A percentile compares a stretch with the other conserved stretches of the same genome.
These are phyloP conservation scores for Parascedosporium putredinis DNA, from an alignment of 2,329 filamentous ascomycete species.

Conservation along the genomic window DNA sequence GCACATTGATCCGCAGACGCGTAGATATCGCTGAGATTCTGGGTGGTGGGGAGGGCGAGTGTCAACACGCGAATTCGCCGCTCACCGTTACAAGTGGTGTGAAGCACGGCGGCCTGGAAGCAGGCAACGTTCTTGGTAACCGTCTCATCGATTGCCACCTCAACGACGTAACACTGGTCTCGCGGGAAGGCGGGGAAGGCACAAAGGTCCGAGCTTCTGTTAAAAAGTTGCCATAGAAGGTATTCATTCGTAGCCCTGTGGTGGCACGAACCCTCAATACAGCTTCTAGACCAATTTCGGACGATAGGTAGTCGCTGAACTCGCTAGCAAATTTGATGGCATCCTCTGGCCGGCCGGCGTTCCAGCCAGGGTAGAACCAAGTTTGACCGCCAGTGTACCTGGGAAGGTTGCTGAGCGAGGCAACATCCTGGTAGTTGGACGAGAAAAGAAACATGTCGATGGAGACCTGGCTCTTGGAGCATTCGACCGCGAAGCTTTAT, in stretches of 20 bases:
- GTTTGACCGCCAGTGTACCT: conserved; percentile 96
- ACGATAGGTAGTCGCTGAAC: conserved; percentile 92
- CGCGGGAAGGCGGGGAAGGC: conserved; percentile 96
- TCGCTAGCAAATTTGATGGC: conserved; percentile 96
- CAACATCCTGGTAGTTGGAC: conserved; percentile 93
- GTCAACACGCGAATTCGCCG: conserved; percentile 91
- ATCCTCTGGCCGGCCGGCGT: conserved; percentile 84
- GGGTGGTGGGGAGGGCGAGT: conserved; percentile 82
- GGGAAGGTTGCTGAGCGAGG: conserved; percentile 87
- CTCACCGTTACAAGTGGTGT: conserved; percentile 97
- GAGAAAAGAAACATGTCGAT: conserved; percentile 98
- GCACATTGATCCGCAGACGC: conserved; percentile 91
- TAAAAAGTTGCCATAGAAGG: conserved; percentile 99
- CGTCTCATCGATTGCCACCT: conserved; percentile 94
- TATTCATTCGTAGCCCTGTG: conserved; percentile 89
- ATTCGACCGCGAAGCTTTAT: conserved; percentile 99
- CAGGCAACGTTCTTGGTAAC: conserved; percentile 86
- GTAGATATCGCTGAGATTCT: conserved; percentile 82
- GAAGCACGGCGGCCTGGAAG: conserved; percentile 86
- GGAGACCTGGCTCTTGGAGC: conserved; percentile 96
- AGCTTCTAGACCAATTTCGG: conserved; percentile 91
- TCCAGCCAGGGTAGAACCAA: conserved; percentile 98
- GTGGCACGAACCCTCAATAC: conserved; percentile 92
- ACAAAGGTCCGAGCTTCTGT: conserved; percentile 91
- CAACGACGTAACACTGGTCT: conserved; percentile 94